Conservation (phyloP, 2,329 filamentous ascomycete genomes). For the Xylariaceae sp. region DNA sequence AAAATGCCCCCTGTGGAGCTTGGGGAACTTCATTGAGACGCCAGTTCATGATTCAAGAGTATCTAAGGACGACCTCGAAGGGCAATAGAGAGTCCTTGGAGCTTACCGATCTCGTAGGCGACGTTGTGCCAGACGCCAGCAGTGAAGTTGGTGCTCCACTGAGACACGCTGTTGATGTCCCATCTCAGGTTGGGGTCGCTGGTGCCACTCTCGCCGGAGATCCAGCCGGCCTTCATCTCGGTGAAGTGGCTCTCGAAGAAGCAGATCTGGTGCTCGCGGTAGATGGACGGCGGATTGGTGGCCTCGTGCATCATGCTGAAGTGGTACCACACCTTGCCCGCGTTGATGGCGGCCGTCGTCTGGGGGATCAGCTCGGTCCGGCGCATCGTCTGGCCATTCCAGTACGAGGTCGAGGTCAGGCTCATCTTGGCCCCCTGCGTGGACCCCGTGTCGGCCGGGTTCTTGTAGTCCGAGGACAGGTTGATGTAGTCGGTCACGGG, state of each 20-base stretch:
- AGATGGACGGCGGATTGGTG: conserved; percentile 52
- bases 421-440: conserved; percentile 62
- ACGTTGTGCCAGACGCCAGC: conserved; percentile 67
- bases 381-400: conserved; percentile 67
- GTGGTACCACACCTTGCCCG: conserved; percentile 64
- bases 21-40: too few species aligned
- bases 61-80: too few species aligned
- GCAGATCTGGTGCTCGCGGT: conserved; percentile 58
- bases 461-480: conserved; percentile 52
- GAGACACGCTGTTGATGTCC: conserved; percentile 50
- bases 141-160: conserved; percentile 56
- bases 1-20: too few species aligned
- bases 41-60: too few species aligned
- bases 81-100: too few species aligned
- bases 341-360: conserved; percentile 55
- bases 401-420: conserved; percentile 55
- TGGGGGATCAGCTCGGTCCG: conserved; percentile 68
- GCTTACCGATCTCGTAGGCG: conserved; percentile 65
- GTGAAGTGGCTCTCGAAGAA: conserved; percentile 67
- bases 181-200: conserved; percentile 51
- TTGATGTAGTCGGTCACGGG: conserved; percentile 51
- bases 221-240: conserved; percentile 63
- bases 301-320: conserved; percentile 56
- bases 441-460: conserved; percentile 53
- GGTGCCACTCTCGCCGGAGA: conserved; percentile 38